Percentiles rank a stretch among this genome's conserved stretches.
Conservation (phyloP, 2,329 filamentous ascomycete species). For the Aureobasidium sp. region DNA sequence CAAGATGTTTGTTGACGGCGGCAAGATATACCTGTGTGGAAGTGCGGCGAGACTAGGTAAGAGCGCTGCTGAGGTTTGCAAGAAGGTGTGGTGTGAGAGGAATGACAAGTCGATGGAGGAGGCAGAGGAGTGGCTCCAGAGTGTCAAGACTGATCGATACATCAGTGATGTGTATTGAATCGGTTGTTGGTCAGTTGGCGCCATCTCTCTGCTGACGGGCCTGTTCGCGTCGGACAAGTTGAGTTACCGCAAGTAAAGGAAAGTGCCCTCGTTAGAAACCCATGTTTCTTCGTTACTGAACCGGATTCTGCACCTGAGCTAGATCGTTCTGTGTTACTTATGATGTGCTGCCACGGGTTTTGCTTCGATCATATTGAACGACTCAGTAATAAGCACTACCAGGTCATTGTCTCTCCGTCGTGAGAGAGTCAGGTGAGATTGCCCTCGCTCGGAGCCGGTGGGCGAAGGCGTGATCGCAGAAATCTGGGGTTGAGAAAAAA, state of each 20-base stretch:
- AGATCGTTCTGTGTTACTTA: too few relatives aligned
- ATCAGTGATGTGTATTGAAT: constrained; percentile 42
- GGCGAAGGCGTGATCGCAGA: constrained; percentile 8
- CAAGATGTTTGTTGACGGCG: constrained; percentile 37
- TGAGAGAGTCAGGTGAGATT: background rate
- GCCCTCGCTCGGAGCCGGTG: background rate
- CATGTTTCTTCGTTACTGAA: too few relatives aligned
- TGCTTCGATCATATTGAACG: too few relatives aligned
- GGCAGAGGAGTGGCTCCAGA: constrained; percentile 28
- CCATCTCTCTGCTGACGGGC: too few relatives aligned
- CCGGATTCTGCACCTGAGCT: too few relatives aligned
- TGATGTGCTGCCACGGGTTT: background rate
- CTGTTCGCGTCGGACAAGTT: too few relatives aligned
- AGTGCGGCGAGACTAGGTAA: constrained; percentile 32
- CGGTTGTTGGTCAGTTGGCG: too few relatives aligned
- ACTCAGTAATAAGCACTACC: too few relatives aligned
- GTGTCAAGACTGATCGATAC: constrained; percentile 31
- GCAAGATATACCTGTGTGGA: constrained; percentile 40
- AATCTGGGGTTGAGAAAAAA: background rate
- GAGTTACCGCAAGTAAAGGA: too few relatives aligned
- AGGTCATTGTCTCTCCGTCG: background rate
- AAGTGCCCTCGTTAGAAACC: too few relatives aligned
- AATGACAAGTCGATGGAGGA: constrained; percentile 30
- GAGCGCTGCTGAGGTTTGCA: constrained; percentile 32
- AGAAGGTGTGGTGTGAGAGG: constrained; percentile 35